A percentile compares a stretch with the other conserved stretches of the same genome.
These are phyloP conservation scores for Aspergillus sp. DNA, from an alignment of 2,329 filamentous ascomycete genomes.

Conservation along the genomic window DNA sequence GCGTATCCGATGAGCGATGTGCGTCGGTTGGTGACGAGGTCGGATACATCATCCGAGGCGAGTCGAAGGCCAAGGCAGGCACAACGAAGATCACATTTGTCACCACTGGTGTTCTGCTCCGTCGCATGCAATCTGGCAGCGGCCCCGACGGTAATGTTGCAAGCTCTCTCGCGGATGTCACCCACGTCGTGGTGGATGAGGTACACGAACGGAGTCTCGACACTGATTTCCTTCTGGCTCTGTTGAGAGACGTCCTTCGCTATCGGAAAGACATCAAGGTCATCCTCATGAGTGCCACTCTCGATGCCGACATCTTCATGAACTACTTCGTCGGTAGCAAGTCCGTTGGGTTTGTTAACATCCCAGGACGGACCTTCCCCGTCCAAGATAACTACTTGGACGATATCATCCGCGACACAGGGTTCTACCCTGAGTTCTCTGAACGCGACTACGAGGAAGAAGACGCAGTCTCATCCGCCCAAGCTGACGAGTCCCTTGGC, in stretches of 20 bases:
- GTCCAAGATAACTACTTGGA: conserved; percentile 89
- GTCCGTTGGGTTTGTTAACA: conserved; percentile 78
- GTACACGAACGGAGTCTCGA: conserved; percentile 95
- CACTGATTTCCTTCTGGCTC: conserved; percentile 87
- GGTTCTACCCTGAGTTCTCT: conserved; percentile 57
- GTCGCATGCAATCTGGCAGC: conserved; percentile 87
- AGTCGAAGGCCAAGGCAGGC: conserved; percentile 70
- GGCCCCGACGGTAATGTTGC: conserved; percentile 77
- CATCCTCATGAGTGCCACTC: conserved; percentile 92
- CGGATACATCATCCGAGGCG: conserved; percentile 87
- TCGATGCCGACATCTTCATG: conserved; percentile 83
- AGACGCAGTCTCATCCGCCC: conserved; percentile 44
- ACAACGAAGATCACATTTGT: conserved; percentile 91
- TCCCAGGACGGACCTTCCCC: conserved; percentile 84
- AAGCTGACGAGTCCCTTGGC: conserved; percentile 56
- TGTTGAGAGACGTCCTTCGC: conserved; percentile 79
- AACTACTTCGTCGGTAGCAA: conserved; percentile 75
- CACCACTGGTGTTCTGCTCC: conserved; percentile 88
- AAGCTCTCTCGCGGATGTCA: conserved; percentile 81
- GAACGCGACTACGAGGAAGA: conserved; percentile 39
- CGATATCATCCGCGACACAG: conserved; percentile 78
- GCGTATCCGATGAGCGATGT: conserved; percentile 90
- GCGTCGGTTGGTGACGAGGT: conserved; percentile 80
- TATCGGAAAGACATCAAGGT: conserved; percentile 78
- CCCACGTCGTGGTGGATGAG: conserved; percentile 93